These are phyloP conservation scores for Perkinsus olseni DNA, from an alignment of 169 alveolate genomes.

Conservation along the genomic window DNA sequence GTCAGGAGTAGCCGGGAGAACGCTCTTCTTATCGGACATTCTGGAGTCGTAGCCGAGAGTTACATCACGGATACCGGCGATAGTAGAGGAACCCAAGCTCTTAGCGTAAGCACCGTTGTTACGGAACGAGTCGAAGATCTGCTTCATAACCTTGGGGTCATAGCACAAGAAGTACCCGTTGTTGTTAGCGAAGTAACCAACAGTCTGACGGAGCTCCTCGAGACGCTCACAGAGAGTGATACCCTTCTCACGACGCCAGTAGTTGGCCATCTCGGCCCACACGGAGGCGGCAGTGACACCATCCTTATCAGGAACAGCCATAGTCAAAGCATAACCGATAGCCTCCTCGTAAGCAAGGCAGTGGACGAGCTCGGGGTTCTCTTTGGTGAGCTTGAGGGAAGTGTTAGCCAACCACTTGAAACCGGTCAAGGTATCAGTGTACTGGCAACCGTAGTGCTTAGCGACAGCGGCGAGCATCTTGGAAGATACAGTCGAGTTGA, in stretches of 20 bases:
- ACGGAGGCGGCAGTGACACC: constrained; percentile 67
- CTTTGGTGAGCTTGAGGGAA: constrained; percentile 35
- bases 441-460: constrained; percentile 7
- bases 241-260: constrained; percentile 32
- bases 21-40: constrained; percentile 40
- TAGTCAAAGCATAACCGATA: constrained; percentile 51
- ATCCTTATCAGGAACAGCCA: constrained; percentile 55
- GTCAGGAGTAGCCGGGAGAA: constrained; percentile 43
- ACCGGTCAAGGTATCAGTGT: constrained; percentile 59
- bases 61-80: constrained; percentile 43
- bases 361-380: constrained; percentile 37
- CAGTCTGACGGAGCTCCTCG: constrained; percentile 28
- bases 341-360: constrained; percentile 58
- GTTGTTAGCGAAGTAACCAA: constrained; percentile 51
- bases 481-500: background rate
- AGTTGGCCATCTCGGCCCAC: constrained; percentile 33
- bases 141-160: constrained; percentile 34
- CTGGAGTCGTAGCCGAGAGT: constrained; percentile 56
- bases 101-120: constrained; percentile 33
- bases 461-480: constrained; percentile 10
- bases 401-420: constrained; percentile 58
- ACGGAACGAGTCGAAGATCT: constrained; percentile 45
- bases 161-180: constrained; percentile 48
- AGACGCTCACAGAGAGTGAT: constrained; percentile 35
- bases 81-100: constrained; percentile 37